A percentile compares a stretch with the other conserved stretches of the same genome.
Evolutionary conservation across 306 rosid genomes (phyloP).

Genomic region (Comarum palustre): DNA sequence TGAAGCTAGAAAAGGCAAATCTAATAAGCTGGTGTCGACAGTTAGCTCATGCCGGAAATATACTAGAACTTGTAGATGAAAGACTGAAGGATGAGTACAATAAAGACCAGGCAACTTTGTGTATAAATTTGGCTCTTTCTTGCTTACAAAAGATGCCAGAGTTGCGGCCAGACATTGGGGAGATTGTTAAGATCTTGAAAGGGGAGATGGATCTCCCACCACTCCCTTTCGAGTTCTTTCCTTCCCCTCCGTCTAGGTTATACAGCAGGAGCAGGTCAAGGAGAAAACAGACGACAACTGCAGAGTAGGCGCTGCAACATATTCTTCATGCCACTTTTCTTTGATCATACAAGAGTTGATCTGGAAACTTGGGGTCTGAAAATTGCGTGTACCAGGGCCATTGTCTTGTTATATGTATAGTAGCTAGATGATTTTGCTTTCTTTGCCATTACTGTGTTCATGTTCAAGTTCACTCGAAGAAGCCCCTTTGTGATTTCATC

Average conservation of each 20-base stretch:
- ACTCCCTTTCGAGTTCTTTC: conserved; percentile 78
- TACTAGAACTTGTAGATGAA: conserved; percentile 82
- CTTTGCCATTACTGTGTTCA: conserved; percentile 27
- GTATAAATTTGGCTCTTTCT: conserved; percentile 73
- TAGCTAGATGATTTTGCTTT: conserved; percentile 21
- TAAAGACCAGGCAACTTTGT: conserved; percentile 75
- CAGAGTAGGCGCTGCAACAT: conserved; percentile 38
- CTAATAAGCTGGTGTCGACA: conserved; percentile 88
- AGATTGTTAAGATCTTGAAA: conserved; percentile 70
- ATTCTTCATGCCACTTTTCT: conserved; percentile 7
- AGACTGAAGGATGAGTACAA: conserved; percentile 63
- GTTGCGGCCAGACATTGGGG: conserved; percentile 81
- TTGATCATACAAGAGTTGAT: conserved; percentile 12
- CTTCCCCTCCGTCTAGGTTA: conserved; percentile 76
- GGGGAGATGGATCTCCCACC: conserved; percentile 87
- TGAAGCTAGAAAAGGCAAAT: conserved; percentile 95
- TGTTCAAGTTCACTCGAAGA: conserved; percentile 8
- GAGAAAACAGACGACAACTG: conserved; percentile 51
- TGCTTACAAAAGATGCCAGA: conserved; percentile 87
- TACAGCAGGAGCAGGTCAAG: conserved; percentile 70
- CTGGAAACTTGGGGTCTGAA: conserved; percentile 20
- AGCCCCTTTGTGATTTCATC: conserved; percentile 1
- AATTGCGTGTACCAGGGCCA: conserved; percentile 28
- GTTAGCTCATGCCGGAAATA: conserved; percentile 72
- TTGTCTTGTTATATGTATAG: conserved; percentile 31